These are phyloP conservation scores for Phlebopus sp. DNA, from an alignment of 1,284 basidiomycete species.

Conservation along the genomic window DNA sequence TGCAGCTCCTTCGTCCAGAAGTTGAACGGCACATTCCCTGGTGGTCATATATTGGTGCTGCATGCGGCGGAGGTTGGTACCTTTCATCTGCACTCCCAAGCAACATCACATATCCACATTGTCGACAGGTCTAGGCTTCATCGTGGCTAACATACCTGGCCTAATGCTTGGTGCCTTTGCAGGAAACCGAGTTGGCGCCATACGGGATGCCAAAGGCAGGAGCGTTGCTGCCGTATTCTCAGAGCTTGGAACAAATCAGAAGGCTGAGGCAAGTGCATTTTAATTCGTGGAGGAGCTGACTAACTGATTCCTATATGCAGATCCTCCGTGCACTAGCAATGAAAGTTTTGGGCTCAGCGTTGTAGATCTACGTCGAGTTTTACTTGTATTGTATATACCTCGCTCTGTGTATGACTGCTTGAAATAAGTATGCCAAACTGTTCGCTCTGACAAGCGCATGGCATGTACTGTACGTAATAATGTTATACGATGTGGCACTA, in stretches of 20 bases:
- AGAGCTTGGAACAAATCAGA: constrained; percentile 74
- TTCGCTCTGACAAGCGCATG: too few relatives aligned
- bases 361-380: constrained; percentile 19
- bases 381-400: neutral
- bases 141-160: constrained; percentile 86
- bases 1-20: constrained; percentile 72
- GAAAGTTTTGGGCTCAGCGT: constrained; percentile 81
- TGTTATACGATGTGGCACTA: too few relatives aligned
- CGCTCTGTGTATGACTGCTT: too few relatives aligned
- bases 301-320: constrained; percentile 41
- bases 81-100: constrained; percentile 14
- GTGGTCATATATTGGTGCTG: constrained; percentile 79
- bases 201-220: constrained; percentile 91
- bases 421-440: too few relatives aligned
- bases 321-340: constrained; percentile 84
- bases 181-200: constrained; percentile 82
- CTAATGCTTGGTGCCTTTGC: constrained; percentile 76
- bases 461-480: too few relatives aligned
- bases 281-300: neutral
- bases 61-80: constrained; percentile 43
- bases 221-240: constrained; percentile 90
- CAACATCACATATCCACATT: constrained; percentile 10
- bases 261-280: constrained; percentile 69
- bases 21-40: constrained; percentile 65
- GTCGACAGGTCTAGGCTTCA: constrained; percentile 72